phyloP scores from a whole-genome alignment of 495 filamentous ascomycete species.

The Cryomyces minteri region DNA sequence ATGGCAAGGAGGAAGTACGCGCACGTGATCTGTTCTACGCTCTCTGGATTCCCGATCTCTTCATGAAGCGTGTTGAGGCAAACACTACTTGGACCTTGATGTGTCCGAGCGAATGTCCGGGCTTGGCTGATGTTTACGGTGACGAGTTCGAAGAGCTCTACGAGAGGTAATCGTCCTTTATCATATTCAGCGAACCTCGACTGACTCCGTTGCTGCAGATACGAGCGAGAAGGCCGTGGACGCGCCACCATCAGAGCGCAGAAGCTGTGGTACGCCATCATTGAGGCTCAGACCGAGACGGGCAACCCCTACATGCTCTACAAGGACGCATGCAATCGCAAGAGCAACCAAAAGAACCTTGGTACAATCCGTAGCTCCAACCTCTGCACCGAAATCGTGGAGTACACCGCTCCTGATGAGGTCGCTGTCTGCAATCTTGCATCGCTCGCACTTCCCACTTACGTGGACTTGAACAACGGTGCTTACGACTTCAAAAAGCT shows the following conservation, averaged over 20 bases:
- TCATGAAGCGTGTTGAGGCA: conserved; percentile 97
- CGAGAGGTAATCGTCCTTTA: conserved; percentile 32
- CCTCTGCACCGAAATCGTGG: conserved; percentile 94
- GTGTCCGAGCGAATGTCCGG: conserved; percentile 90
- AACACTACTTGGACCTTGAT: conserved; percentile 94
- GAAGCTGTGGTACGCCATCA: conserved; percentile 96
- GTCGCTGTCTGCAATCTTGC: conserved; percentile 97
- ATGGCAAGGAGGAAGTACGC: conserved; percentile 94
- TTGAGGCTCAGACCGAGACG: conserved; percentile 96
- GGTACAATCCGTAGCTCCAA: conserved; percentile 97
- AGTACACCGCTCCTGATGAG: conserved; percentile 93
- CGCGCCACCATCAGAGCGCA: conserved; percentile 87
- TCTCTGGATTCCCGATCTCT: conserved; percentile 95
- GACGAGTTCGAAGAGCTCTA: conserved; percentile 95
- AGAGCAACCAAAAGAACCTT: conserved; percentile 99
- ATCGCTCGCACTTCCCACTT: conserved; percentile 78
- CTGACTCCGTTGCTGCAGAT: conserved; percentile 21
- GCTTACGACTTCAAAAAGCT: conserved; percentile 89
- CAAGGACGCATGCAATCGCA: conserved; percentile 94
- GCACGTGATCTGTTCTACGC: conserved; percentile 96
- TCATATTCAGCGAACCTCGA: neutral
- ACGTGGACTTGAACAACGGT: conserved; percentile 63
- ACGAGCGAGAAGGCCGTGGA: conserved; percentile 77
- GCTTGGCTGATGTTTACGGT: conserved; percentile 88
- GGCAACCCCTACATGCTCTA: conserved; percentile 99